phyloP scores from a whole-genome alignment of 164 flowering plant genomes.

The Houttuynia cordata region DNA sequence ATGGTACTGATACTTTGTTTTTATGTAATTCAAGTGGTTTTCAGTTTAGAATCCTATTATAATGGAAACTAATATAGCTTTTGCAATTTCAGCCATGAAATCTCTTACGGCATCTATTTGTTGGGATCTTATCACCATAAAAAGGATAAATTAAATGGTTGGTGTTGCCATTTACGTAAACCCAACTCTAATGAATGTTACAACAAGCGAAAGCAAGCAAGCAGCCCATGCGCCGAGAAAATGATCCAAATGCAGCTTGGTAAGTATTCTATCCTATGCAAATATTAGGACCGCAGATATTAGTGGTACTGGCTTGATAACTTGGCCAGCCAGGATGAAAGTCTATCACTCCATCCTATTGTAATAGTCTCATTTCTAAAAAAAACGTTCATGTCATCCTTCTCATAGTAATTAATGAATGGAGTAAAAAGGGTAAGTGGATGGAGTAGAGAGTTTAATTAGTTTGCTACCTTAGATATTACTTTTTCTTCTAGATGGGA shows the following conservation, averaged over 20 bases:
- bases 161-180: slow-evolving; percentile 58
- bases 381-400: too few species aligned
- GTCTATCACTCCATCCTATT: too few species aligned
- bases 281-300: too few species aligned
- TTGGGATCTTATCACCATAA: slow-evolving; percentile 46
- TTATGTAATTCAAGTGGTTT: background rate
- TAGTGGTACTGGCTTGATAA: too few species aligned
- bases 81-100: slow-evolving; percentile 45
- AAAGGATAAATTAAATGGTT: slow-evolving; percentile 38
- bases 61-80: background rate
- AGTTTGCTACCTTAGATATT: too few species aligned
- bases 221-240: slow-evolving; percentile 60
- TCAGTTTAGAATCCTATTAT: background rate
- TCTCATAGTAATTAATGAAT: too few species aligned
- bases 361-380: too few species aligned
- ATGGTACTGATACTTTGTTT: slow-evolving; percentile 29
- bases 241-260: slow-evolving; percentile 80
- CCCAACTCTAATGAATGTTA: slow-evolving; percentile 68
- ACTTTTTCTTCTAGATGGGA: too few species aligned
- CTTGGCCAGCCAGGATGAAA: too few species aligned
- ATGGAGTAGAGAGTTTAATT: too few species aligned
- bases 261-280: slow-evolving; percentile 10
- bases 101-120: slow-evolving; percentile 54
- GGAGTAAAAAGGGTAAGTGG: too few species aligned
- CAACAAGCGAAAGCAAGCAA: slow-evolving; percentile 27